Percentiles rank a stretch among this genome's conserved stretches.
Conservation (phyloP, 1,139 yeast species). For the Citeromyces hawaiiensis region DNA sequence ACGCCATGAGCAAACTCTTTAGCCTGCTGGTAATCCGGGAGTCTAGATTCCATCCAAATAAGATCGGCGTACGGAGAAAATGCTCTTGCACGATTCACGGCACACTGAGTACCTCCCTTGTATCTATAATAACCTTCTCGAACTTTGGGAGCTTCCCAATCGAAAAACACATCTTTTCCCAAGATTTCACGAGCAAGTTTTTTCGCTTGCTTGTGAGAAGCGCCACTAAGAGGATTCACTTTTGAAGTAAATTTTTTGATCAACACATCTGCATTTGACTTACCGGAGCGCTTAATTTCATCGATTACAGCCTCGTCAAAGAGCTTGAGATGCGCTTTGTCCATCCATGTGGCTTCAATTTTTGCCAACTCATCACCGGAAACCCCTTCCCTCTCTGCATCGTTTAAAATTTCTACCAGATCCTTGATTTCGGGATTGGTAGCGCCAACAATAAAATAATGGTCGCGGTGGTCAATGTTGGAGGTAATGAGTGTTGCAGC, state of each 20-base stretch:
- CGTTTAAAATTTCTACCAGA: constrained; percentile 65
- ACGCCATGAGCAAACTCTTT: constrained; percentile 92
- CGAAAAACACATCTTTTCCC: constrained; percentile 78
- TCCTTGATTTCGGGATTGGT: constrained; percentile 71
- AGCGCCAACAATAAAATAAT: constrained; percentile 81
- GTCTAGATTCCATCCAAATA: constrained; percentile 98
- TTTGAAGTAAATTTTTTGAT: constrained; percentile 53
- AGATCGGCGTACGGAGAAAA: constrained; percentile 92
- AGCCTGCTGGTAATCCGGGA: constrained; percentile 90
- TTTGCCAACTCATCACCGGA: constrained; percentile 58
- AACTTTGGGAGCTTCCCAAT: constrained; percentile 95
- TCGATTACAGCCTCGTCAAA: constrained; percentile 89
- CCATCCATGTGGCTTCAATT: constrained; percentile 76
- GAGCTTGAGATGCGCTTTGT: constrained; percentile 73
- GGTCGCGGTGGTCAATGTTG: constrained; percentile 90
- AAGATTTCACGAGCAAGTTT: constrained; percentile 61
- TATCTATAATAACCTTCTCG: constrained; percentile 97
- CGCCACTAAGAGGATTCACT: constrained; percentile 63
- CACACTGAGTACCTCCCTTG: constrained; percentile 95
- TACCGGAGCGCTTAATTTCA: constrained; percentile 44
- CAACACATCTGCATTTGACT: constrained; percentile 51
- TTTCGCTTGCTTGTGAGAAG: constrained; percentile 74
- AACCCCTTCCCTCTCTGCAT: constrained; percentile 66
- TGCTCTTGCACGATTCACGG: constrained; percentile 94
- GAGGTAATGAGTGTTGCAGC: constrained; percentile 93